These are phyloP conservation scores for Chlorociboria aeruginascens DNA, from an alignment of 495 filamentous ascomycete species.

Conservation along the genomic window DNA sequence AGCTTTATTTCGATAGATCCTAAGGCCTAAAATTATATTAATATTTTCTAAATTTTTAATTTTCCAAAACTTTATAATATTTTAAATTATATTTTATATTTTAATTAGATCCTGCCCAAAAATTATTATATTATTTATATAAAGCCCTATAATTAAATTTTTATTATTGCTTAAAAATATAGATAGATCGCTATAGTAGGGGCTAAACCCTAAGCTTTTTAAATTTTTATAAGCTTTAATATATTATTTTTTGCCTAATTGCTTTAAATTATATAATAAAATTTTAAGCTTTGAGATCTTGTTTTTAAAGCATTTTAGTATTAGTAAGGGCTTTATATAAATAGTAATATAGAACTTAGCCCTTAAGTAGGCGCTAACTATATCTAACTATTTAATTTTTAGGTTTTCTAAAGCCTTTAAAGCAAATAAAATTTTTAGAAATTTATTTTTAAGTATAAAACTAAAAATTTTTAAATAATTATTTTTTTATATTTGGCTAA, in stretches of 20 bases:
- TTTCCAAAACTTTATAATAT: neutral
- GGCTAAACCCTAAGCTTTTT: neutral
- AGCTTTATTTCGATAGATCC: neutral
- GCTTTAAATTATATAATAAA: neutral
- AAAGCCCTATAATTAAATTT: neutral
- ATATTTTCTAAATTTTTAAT: slow-evolving; percentile 2
- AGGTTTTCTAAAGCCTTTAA: neutral
- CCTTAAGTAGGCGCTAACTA: neutral
- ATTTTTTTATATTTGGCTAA: no score
- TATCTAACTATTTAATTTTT: neutral
- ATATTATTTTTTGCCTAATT: neutral
- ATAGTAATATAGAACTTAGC: neutral
- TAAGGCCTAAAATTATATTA: neutral
- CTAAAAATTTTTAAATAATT: neutral
- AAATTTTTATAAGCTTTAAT: neutral
- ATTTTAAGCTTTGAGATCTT: neutral
- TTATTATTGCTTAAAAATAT: neutral
- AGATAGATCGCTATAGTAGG: neutral
- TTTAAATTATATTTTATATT: neutral
- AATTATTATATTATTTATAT: slow-evolving; percentile 1
- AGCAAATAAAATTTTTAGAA: no score
- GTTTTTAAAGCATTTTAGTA: neutral
- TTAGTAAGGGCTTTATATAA: no score
- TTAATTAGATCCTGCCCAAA: neutral
- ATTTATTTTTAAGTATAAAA: neutral